Base-by-base conservation (phyloP, 352 stramenopile genomes). In the Phytophthora cryptogea region DNA sequence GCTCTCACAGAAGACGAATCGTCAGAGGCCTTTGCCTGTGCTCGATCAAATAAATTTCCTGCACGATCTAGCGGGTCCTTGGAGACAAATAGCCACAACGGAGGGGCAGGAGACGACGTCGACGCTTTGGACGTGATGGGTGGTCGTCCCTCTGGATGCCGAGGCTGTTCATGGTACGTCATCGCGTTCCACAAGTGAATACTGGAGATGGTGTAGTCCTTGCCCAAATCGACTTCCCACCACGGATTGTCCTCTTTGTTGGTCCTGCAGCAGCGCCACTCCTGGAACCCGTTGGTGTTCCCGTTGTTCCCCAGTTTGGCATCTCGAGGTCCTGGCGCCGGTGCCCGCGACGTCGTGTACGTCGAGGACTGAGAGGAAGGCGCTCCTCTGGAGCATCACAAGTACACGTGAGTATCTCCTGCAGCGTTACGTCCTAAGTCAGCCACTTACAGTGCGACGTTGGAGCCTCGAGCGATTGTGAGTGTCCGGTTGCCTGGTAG, bases 211-310 rank as follows among this genome's bases (percentile, higher is more conserved):
- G 37, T 11, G 9, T 71, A 54, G 5, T 60, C 39, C 4, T 65
- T 54, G 11, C 71, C 70, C 5, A 93, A 63, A 48, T 93, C 84
- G 35, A 93, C 84, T 49, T 88, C 69, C 80, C 80, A 93, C 79
- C 78, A 93, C 17, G 81, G 74, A 41, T 84, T 77, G 2, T 32
- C 23, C 59, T 93, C 76, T 20, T 74, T 79, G 26, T 59, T 67
- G 0, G 84, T 91, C n/a, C 84, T 76, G 20, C 71, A 71, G 47
- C 81, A 91, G 14, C 70, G 72, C 76, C 68, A 89, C 67, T 91
- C 84, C 40, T 79, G 66, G 54, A 81, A 90, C 5, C 84, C 80
- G 17, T 90, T 90, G 36, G 50, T 75, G 68, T 70, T 82, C 16
- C 84, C 84, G 47, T 89, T 83, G 58, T 88, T 89, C 8, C 80